Base-by-base conservation (phyloP, 345 rosid genomes). In the Camelina neglecta region DNA sequence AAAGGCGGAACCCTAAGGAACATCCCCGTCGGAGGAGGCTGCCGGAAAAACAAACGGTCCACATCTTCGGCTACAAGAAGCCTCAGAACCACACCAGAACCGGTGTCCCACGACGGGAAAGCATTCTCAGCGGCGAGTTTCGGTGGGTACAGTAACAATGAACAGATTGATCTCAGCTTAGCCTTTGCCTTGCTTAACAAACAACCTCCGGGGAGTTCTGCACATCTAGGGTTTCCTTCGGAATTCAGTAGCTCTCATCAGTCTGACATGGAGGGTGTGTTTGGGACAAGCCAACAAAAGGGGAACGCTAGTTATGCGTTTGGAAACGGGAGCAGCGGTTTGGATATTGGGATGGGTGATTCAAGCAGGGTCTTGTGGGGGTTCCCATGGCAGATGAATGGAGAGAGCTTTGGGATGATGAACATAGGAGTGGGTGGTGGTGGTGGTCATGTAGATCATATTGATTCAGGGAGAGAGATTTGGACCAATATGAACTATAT, bases 21-120 rank as follows among this genome's bases (percentile, higher is more conserved):
- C 69, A 90, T 90, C 53, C 96, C 96, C 4, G 93, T 90, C 4
- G 96, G 96, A 1, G 93, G 96, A 4, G 93, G 96, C 35, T 90
- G 89, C 79, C 67, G 96, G 76, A 90, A 90, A 79, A 90, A 85
- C 89, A 86, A 76, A 72, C 72, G 93, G 59, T 87, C 92, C 1
- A 74, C 92, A 11, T 79, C 91, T 0, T 83, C 92, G 1, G 58
- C 73, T 4, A 24, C 68, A 35, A 51, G 83, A 67, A 57, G 83
- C 57, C 73, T 90, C 68, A 72, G 88, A 85, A 70, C 90, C 74
- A 45, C 80, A 35, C 48, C 71, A 68, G 65, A 78, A 63, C 18
- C 72, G 60, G 57, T 72, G 11, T 49, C 62, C 53, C 69, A 81
- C 83, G 86, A 33, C 65, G 59, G 64, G n/a, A 66, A 83, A 20